phyloP scores from a whole-genome alignment of 441 rosid genomes.

The Corymbia calophylla region DNA sequence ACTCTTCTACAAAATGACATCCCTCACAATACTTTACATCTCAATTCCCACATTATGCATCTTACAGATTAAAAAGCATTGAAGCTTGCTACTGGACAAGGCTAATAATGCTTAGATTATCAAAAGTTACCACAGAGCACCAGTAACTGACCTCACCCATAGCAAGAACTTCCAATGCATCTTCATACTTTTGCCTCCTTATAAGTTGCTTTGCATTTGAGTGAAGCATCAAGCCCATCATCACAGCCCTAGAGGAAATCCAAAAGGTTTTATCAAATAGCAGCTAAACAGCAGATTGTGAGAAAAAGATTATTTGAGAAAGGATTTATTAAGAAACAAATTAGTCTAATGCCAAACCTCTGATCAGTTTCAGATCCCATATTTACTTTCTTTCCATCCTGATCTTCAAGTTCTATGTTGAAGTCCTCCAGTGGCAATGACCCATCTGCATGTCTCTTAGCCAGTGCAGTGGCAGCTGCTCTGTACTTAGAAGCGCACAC shows the following conservation, averaged over 20 bases:
- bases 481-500: constrained; percentile 17
- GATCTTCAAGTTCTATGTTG: constrained; percentile 80
- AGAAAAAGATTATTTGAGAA: neutral
- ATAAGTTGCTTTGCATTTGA: constrained; percentile 64
- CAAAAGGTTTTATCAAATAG: neutral
- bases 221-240: constrained; percentile 90
- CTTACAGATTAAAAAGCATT: neutral
- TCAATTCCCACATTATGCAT: neutral
- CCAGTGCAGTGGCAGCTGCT: constrained; percentile 69
- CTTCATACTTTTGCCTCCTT: constrained; percentile 43
- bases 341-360: constrained; percentile 27
- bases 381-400: constrained; percentile 52
- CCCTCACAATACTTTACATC: neutral
- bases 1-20: neutral
- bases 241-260: constrained; percentile 46
- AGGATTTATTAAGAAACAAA: neutral
- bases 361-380: constrained; percentile 72
- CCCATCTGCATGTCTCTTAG: constrained; percentile 74
- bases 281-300: neutral
- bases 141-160: constrained; percentile 73
- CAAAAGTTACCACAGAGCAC: neutral
- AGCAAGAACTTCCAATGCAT: constrained; percentile 77
- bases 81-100: neutral
- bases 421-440: constrained; percentile 63
- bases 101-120: neutral